Evolutionary conservation across 768 basidiomycete species (phyloP), one percentile per base, ranked within the genome.

Genomic region (Lentinus tigrinus): DNA sequence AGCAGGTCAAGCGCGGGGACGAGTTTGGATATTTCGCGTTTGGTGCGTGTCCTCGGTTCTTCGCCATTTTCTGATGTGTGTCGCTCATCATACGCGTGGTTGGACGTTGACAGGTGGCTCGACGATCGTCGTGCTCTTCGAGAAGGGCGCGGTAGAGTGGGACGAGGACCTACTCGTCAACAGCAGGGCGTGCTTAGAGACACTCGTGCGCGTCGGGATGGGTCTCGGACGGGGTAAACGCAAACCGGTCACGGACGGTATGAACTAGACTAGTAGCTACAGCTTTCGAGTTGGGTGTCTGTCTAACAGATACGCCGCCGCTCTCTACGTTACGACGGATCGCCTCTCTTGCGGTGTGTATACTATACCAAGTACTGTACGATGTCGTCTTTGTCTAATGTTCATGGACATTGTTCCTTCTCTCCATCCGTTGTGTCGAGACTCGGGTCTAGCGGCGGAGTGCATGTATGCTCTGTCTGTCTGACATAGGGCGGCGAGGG

Each of bases 11-110:
- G 66, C 84, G 92, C 13, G 95, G 95, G 2, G 83, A 98, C 60
- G 96, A 98, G 68, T 84, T 96, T 67, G 92, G 94, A 1, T 96
- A 92, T 69, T 98, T 98, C 67, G 95, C 94, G 0, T 98, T 98
- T 65, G 96, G 95, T 91, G 52, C 4, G 85, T 75, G 6, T 4
- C n/a, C 21, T 19, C 26, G 17, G 1, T 31, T 27, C 58, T 48
- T 38, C n/a, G n/a, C n/a, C n/a, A n/a, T n/a, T n/a, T n/a, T n/a
- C n/a, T n/a, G n/a, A n/a, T n/a, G n/a, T 61, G 43, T 26, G n/a
- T 60, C 36, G 46, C 24, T 28, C 31, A 10, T 11, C 7, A 1
- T 31, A 11, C 11, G 6, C 31, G 11, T 11, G 31, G 31, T 31
- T 11, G 6, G 7, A 7, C 11, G 31, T 31, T 3, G n/a, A 31